Evolutionary conservation across 805 yeast genomes (phyloP), one percentile per base, ranked within the genome.

Genomic region (Tanozyma kutaoensis): DNA sequence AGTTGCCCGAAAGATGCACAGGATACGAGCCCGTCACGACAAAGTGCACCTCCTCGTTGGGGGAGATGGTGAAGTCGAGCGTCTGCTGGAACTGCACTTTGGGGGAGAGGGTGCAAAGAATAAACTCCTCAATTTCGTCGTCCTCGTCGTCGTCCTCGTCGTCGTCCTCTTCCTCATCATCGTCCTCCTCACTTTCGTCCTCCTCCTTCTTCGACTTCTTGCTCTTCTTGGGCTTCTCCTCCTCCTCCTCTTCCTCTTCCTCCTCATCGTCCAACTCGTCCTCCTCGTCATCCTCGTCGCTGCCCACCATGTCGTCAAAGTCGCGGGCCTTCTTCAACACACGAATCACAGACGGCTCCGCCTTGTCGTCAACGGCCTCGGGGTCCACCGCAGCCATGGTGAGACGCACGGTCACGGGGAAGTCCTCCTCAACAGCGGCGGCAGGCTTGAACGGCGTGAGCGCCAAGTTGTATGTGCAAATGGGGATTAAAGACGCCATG

Each of bases 381-480:
- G 95, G 94, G 58, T 88, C 95, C 45, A 91, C 66, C 34, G 98
- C 93, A 37, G 95, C 98, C 70, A 88, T 69, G 28, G 97, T 86
- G 45, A 88, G 54, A 58, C 93, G 80, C 41, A 88, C 73, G 35
- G 96, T 77, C 40, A 81, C 79, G 27, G 96, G 95, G 52, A 74
- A 75, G 33, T 79, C 93, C 33, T 73, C 77, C 37, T 77, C 81
- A 48, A 81, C 72, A 33, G 95, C 94, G 27, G 85, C 85, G 23
- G 75, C 74, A 40, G 95, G 94, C 42, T 71, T 63, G 50, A 78
- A 91, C 42, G 98, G 98, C 54, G 69, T 65, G 38, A 88, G 68
- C 42, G 80, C 84, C 55, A 84, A 66, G 62, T 77, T 77, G 64
- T 74, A 86, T 12, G 95, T 75, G 38, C 94, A 77, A 52, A 86